phyloP scores from a whole-genome alignment of 805 yeast species.

The Komagataella populi region DNA sequence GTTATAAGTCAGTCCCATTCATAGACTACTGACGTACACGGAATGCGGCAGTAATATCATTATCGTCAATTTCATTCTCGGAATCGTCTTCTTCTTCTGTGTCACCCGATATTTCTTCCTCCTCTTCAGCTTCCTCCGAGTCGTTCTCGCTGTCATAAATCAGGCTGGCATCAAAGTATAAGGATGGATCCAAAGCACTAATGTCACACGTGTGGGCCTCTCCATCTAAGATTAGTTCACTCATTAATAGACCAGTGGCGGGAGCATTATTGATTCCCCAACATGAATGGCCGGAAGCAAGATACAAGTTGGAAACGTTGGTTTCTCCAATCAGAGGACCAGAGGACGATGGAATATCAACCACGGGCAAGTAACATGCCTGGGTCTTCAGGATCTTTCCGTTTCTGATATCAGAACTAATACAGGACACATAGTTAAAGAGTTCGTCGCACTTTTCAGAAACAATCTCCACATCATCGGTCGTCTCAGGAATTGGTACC shows the following conservation, averaged over 20 bases:
- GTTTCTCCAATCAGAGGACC: conserved; percentile 96
- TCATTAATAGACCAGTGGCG: conserved; percentile 87
- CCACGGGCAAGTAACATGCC: conserved; percentile 91
- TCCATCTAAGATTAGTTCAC: conserved; percentile 81
- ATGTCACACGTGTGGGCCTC: conserved; percentile 66
- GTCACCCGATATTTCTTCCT: conserved; percentile 12
- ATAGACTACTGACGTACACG: not conserved
- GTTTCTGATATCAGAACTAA: conserved; percentile 52
- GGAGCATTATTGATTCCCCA: conserved; percentile 99
- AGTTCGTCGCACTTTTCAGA: conserved; percentile 80
- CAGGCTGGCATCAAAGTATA: conserved; percentile 65
- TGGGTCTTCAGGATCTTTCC: conserved; percentile 76
- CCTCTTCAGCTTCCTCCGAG: conserved; percentile 14
- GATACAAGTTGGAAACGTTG: conserved; percentile 59
- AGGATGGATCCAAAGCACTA: conserved; percentile 70
- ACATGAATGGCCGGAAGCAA: conserved; percentile 93
- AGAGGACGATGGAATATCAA: conserved; percentile 81
- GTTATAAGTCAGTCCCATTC: not conserved
- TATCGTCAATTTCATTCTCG: not conserved
- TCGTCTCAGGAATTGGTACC: conserved; percentile 84
- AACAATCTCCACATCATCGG: conserved; percentile 86
- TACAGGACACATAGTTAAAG: conserved; percentile 65
- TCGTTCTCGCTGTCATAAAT: conserved; percentile 16
- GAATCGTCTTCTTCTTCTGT: conserved; percentile 7
- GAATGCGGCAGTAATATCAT: not conserved